Evolutionary conservation across 2,329 filamentous ascomycete species (phyloP).

Genomic region (Neonectria sp.): DNA sequence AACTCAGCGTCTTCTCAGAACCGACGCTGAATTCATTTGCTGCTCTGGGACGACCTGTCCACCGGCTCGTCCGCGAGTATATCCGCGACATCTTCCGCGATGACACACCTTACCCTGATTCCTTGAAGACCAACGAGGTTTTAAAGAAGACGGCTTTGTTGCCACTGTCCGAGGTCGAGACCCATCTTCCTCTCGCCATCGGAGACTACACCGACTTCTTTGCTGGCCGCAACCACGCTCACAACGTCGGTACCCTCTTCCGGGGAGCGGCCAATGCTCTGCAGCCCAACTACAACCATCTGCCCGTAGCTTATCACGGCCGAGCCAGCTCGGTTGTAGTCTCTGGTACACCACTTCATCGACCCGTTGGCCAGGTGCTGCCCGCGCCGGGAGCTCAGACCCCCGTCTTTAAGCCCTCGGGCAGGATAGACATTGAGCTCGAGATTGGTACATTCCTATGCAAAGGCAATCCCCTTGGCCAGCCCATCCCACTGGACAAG

Average conservation of each 20-base stretch:
- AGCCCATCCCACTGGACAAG: slow-evolving; percentile 73
- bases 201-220: slow-evolving; percentile 92
- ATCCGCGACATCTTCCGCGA: slow-evolving; percentile 74
- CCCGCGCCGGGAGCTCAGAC: slow-evolving; percentile 59
- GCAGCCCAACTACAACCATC: slow-evolving; percentile 85
- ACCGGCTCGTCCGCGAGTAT: slow-evolving; percentile 77
- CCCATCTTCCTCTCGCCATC: slow-evolving; percentile 82
- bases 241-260: slow-evolving; percentile 78
- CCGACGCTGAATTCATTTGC: slow-evolving; percentile 53
- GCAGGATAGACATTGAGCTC: slow-evolving; percentile 80
- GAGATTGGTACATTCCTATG: slow-evolving; percentile 84
- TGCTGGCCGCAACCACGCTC: slow-evolving; percentile 83
- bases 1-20: slow-evolving; percentile 47
- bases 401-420: slow-evolving; percentile 71
- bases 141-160: slow-evolving; percentile 51
- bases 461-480: slow-evolving; percentile 75
- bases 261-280: slow-evolving; percentile 81
- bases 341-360: slow-evolving; percentile 79
- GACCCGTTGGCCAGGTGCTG: slow-evolving; percentile 82
- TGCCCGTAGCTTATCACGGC: slow-evolving; percentile 87
- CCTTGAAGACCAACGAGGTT: slow-evolving; percentile 54
- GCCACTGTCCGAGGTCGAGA: slow-evolving; percentile 63
- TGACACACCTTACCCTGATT: slow-evolving; percentile 59
- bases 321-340: slow-evolving; percentile 82
- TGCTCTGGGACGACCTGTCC: slow-evolving; percentile 74